Conservation (phyloP, 108 stramenopile genomes). For the Skeletonema tropicum region DNA sequence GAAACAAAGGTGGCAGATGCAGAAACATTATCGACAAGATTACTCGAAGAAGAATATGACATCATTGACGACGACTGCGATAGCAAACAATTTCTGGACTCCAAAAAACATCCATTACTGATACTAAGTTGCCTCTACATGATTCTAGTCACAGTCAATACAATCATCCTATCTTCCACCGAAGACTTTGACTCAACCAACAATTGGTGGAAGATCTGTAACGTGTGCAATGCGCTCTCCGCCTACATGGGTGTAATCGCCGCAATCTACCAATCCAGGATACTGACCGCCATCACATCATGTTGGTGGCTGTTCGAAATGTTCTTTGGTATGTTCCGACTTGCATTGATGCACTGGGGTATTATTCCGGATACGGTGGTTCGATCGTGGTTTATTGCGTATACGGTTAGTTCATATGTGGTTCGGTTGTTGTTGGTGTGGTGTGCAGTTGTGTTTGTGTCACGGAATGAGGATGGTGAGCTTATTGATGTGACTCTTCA, state of each 20-base stretch:
- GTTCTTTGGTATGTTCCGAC: constrained; percentile 6
- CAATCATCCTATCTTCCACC: neutral
- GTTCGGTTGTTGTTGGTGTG: neutral
- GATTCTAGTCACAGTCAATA: neutral
- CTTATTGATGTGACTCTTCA: neutral
- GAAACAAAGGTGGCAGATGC: constrained; percentile 6
- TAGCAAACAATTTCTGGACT: neutral
- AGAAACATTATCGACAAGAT: constrained; percentile 1
- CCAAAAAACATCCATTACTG: neutral
- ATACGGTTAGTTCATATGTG: neutral
- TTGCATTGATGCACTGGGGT: neutral
- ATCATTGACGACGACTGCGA: neutral
- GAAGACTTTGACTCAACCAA: neutral
- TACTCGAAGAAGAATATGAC: neutral
- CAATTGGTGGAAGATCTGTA: neutral
- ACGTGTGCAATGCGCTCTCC: neutral
- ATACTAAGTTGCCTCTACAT: constrained; percentile 1
- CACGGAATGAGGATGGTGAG: neutral
- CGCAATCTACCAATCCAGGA: neutral
- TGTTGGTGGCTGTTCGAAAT: constrained; percentile 6
- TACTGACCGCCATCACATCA: neutral
- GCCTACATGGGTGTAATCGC: neutral
- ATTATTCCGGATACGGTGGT: neutral
- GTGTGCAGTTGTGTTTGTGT: neutral
- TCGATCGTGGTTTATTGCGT: neutral